Evolutionary conservation across 1,284 basidiomycete species (phyloP).

Genomic region (Dichomitus squalens): DNA sequence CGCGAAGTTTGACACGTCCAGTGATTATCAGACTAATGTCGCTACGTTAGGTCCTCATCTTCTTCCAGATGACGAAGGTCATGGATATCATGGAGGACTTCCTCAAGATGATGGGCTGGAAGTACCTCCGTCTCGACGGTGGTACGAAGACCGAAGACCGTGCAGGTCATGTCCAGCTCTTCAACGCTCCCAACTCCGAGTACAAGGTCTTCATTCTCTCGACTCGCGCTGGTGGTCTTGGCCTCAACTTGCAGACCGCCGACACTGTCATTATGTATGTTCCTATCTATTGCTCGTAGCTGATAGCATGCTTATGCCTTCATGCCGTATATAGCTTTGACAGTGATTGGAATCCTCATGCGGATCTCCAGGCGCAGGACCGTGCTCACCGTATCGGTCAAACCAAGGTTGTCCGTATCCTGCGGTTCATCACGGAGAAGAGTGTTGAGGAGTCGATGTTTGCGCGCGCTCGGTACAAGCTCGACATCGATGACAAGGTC

Average conservation of each 20-base stretch:
- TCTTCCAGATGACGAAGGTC: conserved; percentile 99
- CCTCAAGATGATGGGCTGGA: conserved; percentile 87
- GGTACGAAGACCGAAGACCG: conserved; percentile 98
- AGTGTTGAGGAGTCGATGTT: conserved; percentile 99
- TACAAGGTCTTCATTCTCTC: conserved; percentile 96
- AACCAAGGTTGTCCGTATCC: conserved; percentile 96
- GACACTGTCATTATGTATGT: conserved; percentile 98
- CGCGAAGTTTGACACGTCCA: background rate
- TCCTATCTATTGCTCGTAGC: conserved; percentile 24
- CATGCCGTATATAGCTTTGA: conserved; percentile 66
- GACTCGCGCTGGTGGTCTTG: conserved; percentile 96
- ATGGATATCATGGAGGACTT: conserved; percentile 99
- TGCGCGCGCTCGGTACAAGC: conserved; percentile 92
- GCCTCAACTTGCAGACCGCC: conserved; percentile 96
- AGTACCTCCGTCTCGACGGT: conserved; percentile 95
- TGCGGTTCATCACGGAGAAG: conserved; percentile 97
- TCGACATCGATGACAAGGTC: conserved; percentile 99
- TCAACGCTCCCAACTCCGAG: conserved; percentile 91
- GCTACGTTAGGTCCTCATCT: conserved; percentile 81
- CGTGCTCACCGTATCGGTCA: conserved; percentile 99
- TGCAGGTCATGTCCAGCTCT: conserved; percentile 85
- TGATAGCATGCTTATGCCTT: background rate
- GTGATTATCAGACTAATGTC: background rate
- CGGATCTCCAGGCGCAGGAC: conserved; percentile 99
- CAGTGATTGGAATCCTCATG: conserved; percentile 95